Evolutionary conservation across 805 yeast genomes (phyloP).

Genomic region (Suhomyces vadensis): DNA sequence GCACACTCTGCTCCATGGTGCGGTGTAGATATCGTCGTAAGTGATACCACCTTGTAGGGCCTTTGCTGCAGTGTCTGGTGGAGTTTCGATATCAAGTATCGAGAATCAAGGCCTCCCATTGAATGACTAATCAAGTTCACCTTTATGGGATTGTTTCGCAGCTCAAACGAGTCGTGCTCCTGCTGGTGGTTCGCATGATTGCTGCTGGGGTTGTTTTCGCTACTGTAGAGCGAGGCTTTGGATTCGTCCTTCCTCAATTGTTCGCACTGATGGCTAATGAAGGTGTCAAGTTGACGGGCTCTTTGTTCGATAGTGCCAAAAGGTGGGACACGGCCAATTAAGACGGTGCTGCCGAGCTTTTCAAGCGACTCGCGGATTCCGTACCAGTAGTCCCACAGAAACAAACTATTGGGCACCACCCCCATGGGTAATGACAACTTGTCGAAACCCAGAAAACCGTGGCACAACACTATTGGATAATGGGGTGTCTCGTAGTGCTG

Average conservation of each 20-base stretch:
- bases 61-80: conserved; percentile 28
- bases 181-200: conserved; percentile 1
- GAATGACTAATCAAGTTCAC: conserved; percentile 85
- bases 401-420: conserved; percentile 14
- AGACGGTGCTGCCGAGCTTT: conserved; percentile 62
- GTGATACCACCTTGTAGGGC: conserved; percentile 60
- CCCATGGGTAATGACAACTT: conserved; percentile 24
- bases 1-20: conserved; percentile 87
- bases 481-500: conserved; percentile 58
- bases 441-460: conserved; percentile 86
- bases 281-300: conserved; percentile 56
- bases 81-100: conserved; percentile 67
- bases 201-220: conserved; percentile 16
- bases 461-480: conserved; percentile 78
- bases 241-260: conserved; percentile 14
- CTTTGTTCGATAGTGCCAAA: conserved; percentile 73
- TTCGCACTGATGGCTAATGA: conserved; percentile 40
- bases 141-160: conserved; percentile 36
- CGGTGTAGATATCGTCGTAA: conserved; percentile 87
- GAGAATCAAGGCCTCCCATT: conserved; percentile 90
- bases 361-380: conserved; percentile 69
- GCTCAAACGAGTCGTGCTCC: conserved; percentile 12
- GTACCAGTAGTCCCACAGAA: conserved; percentile 72
- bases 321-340: conserved; percentile 79
- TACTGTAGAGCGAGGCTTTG: conserved; percentile 5